phyloP scores from a whole-genome alignment of 495 filamentous ascomycete species.

The Penicillium antarcticum region DNA sequence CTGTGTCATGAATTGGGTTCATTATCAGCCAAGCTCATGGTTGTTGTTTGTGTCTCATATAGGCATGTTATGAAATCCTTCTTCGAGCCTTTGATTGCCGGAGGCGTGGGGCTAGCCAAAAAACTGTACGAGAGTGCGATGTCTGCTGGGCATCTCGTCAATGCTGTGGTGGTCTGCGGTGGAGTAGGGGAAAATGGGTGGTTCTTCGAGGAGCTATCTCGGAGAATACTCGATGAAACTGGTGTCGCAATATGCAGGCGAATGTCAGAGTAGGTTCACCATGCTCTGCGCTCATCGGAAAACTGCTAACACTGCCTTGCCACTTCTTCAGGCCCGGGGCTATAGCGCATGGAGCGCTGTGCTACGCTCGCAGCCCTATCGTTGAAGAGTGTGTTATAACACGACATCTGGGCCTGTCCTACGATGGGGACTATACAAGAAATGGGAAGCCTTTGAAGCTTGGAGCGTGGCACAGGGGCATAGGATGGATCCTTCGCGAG shows the following conservation, averaged over 20 bases:
- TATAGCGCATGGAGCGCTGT: neutral
- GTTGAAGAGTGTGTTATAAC: neutral
- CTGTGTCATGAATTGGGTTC: neutral
- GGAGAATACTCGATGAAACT: neutral
- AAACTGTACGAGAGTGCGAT: neutral
- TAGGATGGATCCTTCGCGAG: slow-evolving; percentile 3
- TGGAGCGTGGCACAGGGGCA: neutral
- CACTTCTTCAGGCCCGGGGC: neutral
- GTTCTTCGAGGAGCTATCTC: neutral
- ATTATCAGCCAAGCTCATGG: neutral
- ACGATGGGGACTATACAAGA: neutral
- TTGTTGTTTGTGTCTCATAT: neutral
- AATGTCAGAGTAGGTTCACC: neutral
- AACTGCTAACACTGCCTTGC: neutral
- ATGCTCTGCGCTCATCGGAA: neutral
- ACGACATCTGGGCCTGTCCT: neutral
- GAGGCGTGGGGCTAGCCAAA: neutral
- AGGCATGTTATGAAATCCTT: neutral
- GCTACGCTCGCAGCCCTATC: neutral
- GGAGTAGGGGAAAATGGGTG: neutral
- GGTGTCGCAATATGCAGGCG: neutral
- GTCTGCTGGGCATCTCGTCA: neutral
- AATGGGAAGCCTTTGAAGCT: neutral
- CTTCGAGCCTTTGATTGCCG: neutral
- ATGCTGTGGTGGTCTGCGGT: neutral